A percentile compares a stretch with the other conserved stretches of the same genome.
Evolutionary conservation across 1,139 yeast genomes (phyloP).

Genomic region (Debaryomycetaceae sp.): DNA sequence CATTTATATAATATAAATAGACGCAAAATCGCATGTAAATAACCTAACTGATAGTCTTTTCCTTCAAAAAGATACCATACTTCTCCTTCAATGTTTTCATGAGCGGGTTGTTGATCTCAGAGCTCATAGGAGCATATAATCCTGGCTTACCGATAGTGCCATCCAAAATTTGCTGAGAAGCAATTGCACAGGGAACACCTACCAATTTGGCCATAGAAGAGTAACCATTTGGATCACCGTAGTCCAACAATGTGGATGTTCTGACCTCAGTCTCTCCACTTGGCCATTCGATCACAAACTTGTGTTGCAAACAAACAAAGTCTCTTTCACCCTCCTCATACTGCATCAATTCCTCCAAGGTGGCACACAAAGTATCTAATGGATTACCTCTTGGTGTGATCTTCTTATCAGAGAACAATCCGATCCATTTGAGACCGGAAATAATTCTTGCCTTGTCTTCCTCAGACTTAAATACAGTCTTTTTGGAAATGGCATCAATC

Average conservation of each 20-base stretch:
- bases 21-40: background rate
- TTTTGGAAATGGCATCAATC: slow-evolving; percentile 67
- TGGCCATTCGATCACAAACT: slow-evolving; percentile 95
- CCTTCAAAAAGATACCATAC: slow-evolving; percentile 82
- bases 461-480: slow-evolving; percentile 76
- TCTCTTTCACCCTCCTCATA: slow-evolving; percentile 95
- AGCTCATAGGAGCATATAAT: slow-evolving; percentile 87
- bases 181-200: slow-evolving; percentile 98
- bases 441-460: slow-evolving; percentile 85
- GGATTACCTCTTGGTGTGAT: slow-evolving; percentile 92
- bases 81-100: slow-evolving; percentile 89
- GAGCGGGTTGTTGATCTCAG: slow-evolving; percentile 85
- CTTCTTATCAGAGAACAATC: slow-evolving; percentile 72
- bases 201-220: slow-evolving; percentile 98
- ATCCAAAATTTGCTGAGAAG: slow-evolving; percentile 78
- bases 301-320: slow-evolving; percentile 92
- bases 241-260: slow-evolving; percentile 92
- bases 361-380: slow-evolving; percentile 93
- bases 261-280: slow-evolving; percentile 88
- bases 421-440: slow-evolving; percentile 91
- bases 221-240: slow-evolving; percentile 91
- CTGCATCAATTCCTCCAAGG: slow-evolving; percentile 94
- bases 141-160: slow-evolving; percentile 76
- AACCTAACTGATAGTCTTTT: slow-evolving; percentile 57
- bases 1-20: background rate